A percentile compares a stretch with the other conserved stretches of the same genome.
These are phyloP conservation scores for Phytophthora constricta DNA, from an alignment of 352 stramenopile species.

Conservation along the genomic window DNA sequence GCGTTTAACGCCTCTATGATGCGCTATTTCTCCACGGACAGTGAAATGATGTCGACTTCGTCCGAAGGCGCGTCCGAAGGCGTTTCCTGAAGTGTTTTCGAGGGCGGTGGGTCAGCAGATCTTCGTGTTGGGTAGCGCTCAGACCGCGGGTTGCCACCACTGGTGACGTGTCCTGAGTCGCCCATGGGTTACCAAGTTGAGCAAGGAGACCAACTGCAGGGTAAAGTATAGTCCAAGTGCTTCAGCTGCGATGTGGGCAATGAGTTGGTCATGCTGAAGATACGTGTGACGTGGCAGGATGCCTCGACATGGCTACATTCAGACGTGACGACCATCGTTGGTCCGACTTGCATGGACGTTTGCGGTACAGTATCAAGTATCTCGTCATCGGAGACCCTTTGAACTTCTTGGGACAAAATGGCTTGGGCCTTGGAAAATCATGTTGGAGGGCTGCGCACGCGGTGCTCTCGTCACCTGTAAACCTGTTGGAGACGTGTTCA, in stretches of 20 bases:
- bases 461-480: no score
- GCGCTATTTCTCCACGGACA: slow-evolving; percentile 1
- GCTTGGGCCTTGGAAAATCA: neutral
- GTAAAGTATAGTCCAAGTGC: no score
- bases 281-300: neutral
- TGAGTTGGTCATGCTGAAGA: no score
- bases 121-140: slow-evolving; percentile 49
- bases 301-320: neutral
- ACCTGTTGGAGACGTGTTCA: no score
- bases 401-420: neutral
- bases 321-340: neutral
- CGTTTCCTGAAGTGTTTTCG: slow-evolving; percentile 45
- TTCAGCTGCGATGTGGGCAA: no score
- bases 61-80: no score
- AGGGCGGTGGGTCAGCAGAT: slow-evolving; percentile 43
- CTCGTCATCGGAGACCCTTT: neutral
- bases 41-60: slow-evolving; percentile 20
- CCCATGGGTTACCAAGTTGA: slow-evolving; percentile 30
- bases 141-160: slow-evolving; percentile 45
- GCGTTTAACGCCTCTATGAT: slow-evolving; percentile 2
- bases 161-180: slow-evolving; percentile 52
- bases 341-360: no score
- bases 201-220: slow-evolving; percentile 44
- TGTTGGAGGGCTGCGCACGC: neutral
- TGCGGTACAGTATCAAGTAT: neutral